A percentile compares a stretch with the other conserved stretches of the same genome.
Conservation (phyloP, 352 stramenopile species). For the Pythium sp. region DNA sequence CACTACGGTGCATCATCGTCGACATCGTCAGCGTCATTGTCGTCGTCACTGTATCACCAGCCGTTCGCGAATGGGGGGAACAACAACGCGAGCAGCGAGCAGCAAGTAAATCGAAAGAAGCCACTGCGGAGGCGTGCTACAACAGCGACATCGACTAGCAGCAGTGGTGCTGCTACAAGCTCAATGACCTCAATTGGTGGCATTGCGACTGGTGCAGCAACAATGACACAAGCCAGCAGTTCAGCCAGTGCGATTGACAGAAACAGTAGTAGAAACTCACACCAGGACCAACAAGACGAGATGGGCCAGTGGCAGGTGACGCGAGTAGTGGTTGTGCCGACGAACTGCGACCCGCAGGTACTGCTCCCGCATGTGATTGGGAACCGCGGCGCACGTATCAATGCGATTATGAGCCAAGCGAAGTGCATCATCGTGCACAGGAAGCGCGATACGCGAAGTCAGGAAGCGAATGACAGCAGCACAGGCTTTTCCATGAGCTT, state of each 20-base stretch:
- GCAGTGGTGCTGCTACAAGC: background rate
- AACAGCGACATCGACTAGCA: background rate
- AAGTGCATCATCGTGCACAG: slow-evolving; percentile 54
- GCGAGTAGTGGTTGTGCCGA: slow-evolving; percentile 39
- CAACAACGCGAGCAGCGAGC: background rate
- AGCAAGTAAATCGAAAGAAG: slow-evolving; percentile 14
- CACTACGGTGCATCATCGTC: background rate
- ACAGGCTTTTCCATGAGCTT: slow-evolving; percentile 42
- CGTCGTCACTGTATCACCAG: slow-evolving; percentile 3
- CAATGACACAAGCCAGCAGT: background rate
- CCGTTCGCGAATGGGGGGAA: background rate
- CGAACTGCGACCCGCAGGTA: slow-evolving; percentile 33
- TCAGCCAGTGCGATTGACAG: background rate
- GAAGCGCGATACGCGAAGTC: slow-evolving; percentile 10
- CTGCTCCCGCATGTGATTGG: slow-evolving; percentile 55
- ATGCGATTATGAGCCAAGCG: slow-evolving; percentile 55
- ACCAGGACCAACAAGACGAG: slow-evolving; percentile 10
- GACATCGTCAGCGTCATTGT: background rate
- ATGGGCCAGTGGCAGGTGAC: slow-evolving; percentile 19
- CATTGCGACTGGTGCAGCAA: background rate
- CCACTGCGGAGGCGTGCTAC: slow-evolving; percentile 10
- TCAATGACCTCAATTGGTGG: background rate
- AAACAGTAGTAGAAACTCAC: slow-evolving; percentile 1
- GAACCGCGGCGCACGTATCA: slow-evolving; percentile 41
- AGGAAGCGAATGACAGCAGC: background rate